A percentile compares a stretch with the other conserved stretches of the same genome.
Evolutionary conservation across 202 grass and related monocot species (phyloP).

Genomic region (Zizania palustris): DNA sequence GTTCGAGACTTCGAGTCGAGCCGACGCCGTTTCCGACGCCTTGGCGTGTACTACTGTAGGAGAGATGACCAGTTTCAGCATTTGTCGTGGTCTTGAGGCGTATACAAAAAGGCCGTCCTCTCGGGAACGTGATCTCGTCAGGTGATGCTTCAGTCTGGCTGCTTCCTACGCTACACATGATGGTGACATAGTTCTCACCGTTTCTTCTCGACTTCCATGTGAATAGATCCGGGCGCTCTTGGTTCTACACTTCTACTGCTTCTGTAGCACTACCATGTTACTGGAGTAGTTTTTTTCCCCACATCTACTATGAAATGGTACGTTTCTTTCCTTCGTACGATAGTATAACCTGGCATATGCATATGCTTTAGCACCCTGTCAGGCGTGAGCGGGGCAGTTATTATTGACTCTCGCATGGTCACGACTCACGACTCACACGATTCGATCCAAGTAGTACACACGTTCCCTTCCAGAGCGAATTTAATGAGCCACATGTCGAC

Average conservation of each 20-base stretch:
- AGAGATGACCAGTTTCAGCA: background rate
- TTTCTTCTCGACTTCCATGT: background rate
- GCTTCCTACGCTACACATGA: background rate
- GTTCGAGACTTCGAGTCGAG: background rate
- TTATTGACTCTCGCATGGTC: background rate
- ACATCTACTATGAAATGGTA: background rate
- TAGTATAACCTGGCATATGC: background rate
- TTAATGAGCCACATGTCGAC: background rate
- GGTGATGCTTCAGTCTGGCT: background rate
- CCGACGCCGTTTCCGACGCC: constrained; percentile 11
- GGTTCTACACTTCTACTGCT: background rate
- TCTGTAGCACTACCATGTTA: background rate
- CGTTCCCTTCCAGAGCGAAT: background rate
- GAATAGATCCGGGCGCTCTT: background rate
- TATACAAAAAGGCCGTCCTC: background rate
- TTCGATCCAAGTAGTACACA: background rate
- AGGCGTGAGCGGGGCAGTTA: background rate
- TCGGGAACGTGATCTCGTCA: background rate
- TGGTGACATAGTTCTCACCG: too few species aligned
- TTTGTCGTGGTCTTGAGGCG: background rate
- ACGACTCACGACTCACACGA: background rate
- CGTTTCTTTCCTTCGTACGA: background rate
- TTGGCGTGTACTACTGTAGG: constrained; percentile 33
- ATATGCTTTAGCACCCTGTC: background rate
- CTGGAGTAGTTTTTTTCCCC: background rate